These are phyloP conservation scores for Sonneratia caseolaris DNA, from an alignment of 345 rosid genomes.

Conservation along the genomic window DNA sequence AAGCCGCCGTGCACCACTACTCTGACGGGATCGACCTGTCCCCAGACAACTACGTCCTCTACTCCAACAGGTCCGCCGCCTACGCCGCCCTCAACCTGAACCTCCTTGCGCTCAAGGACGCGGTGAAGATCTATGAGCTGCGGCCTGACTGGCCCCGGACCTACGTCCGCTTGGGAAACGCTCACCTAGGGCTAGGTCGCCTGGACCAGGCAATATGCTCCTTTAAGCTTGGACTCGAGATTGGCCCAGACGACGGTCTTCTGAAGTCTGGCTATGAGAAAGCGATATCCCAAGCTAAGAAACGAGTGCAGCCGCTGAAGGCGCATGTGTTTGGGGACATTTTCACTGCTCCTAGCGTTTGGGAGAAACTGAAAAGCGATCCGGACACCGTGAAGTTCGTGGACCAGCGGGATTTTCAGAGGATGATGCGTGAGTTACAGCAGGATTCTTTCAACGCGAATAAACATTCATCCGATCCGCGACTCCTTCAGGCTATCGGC, in stretches of 20 bases:
- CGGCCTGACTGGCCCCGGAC: slow-evolving; percentile 88
- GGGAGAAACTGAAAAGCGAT: slow-evolving; percentile 88
- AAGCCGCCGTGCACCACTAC: slow-evolving; percentile 67
- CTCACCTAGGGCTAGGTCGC: slow-evolving; percentile 49
- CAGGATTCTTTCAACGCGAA: slow-evolving; percentile 34
- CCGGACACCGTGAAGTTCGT: slow-evolving; percentile 47
- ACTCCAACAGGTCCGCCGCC: slow-evolving; percentile 87
- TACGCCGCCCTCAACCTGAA: slow-evolving; percentile 60
- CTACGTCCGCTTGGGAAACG: slow-evolving; percentile 81
- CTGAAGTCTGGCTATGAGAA: slow-evolving; percentile 73
- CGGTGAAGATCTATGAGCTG: slow-evolving; percentile 77
- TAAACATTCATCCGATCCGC: slow-evolving; percentile 66
- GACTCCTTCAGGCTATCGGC: slow-evolving; percentile 84
- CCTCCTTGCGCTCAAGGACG: slow-evolving; percentile 64
- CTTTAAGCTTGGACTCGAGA: slow-evolving; percentile 64
- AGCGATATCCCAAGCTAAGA: slow-evolving; percentile 7
- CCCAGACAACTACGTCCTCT: slow-evolving; percentile 83
- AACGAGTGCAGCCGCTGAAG: slow-evolving; percentile 23
- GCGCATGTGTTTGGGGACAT: background rate
- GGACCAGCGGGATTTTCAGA: slow-evolving; percentile 48
- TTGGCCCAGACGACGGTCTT: slow-evolving; percentile 67
- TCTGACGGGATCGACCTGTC: slow-evolving; percentile 64
- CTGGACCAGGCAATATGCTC: slow-evolving; percentile 50
- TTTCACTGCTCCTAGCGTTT: slow-evolving; percentile 82
- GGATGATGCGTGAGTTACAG: slow-evolving; percentile 44